phyloP scores from a whole-genome alignment of 495 filamentous ascomycete species.

The Entonaema liquescens region DNA sequence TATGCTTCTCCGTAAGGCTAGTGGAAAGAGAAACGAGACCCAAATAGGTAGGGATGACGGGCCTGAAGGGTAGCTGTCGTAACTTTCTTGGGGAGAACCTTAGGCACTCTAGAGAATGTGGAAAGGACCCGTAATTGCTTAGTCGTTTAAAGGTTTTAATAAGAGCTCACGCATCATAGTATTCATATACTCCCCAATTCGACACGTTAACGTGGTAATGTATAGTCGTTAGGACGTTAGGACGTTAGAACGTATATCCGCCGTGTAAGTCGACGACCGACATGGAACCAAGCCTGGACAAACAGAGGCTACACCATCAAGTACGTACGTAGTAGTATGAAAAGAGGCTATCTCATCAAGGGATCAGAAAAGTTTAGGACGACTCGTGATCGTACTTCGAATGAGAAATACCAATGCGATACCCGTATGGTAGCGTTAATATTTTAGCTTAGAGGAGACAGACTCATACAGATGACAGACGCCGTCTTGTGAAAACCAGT shows the following conservation, averaged over 20 bases:
- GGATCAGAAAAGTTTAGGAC: neutral
- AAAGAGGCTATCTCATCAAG: neutral
- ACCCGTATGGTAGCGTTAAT: neutral
- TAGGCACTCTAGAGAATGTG: neutral
- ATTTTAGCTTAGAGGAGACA: neutral
- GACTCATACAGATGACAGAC: neutral
- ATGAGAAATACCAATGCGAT: neutral
- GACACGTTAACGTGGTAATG: neutral
- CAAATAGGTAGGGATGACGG: neutral
- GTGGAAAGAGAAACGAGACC: neutral
- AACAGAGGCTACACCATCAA: neutral
- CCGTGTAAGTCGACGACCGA: neutral
- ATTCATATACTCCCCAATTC: neutral
- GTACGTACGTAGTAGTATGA: neutral
- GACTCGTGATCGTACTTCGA: neutral
- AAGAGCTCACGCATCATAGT: neutral
- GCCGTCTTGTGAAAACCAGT: neutral
- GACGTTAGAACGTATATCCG: neutral
- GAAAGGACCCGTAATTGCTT: neutral
- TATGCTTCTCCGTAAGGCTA: neutral
- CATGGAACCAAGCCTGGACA: neutral
- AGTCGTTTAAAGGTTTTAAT: neutral
- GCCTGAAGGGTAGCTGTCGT: neutral
- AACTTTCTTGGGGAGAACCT: neutral
- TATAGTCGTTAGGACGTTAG: neutral